Evolutionary conservation across 1,284 basidiomycete genomes (phyloP), one percentile per base, ranked within the genome.

Genomic region (Ganoderma multipileum): DNA sequence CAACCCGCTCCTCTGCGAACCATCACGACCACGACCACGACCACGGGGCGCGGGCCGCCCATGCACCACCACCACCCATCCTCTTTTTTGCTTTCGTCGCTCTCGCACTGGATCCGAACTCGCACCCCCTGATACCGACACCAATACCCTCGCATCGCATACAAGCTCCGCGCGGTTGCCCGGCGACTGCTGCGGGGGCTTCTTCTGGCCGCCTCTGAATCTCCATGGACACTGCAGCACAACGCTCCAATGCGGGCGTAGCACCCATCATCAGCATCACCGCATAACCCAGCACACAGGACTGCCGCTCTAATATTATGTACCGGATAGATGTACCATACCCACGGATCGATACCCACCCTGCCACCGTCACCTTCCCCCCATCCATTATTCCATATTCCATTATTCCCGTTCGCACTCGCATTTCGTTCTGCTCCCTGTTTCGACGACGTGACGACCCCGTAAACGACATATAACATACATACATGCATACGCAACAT

Each of bases 181-280:
- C 58, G 5, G 58, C 58, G 38, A 41, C 58, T 23, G 38, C 52
- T 50, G 23, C 58, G 58, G 36, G 38, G 20, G n/a, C n/a, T n/a
- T n/a, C 38, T 38, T 60, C 58, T 60, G 20, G 38, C 28, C 36
- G n/a, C 38, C 20, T 38, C 58, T 60, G 47, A 50, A 50, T 50
- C 58, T 60, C 58, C 58, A 60, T 39, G 58, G 58, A 60, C 58
- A 60, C 58, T 60, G 58, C 58, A 60, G 36, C 58, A 12, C 58
- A 30, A 55, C 16, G 30, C 26, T 23, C 52, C 47, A 50, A 50
- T 50, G 47, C 47, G 20, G n/a, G n/a, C 20, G 20, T 26, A 18
- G 6, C 23, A 14, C 52, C n/a, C 58, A 60, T 41, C 58, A 60
- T 20, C 58, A 60, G 23, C 58, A 60, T 16, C 58, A 60, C 38